Conservation (phyloP, 1,284 basidiomycete species). For the Fomitopsis pinicola region DNA sequence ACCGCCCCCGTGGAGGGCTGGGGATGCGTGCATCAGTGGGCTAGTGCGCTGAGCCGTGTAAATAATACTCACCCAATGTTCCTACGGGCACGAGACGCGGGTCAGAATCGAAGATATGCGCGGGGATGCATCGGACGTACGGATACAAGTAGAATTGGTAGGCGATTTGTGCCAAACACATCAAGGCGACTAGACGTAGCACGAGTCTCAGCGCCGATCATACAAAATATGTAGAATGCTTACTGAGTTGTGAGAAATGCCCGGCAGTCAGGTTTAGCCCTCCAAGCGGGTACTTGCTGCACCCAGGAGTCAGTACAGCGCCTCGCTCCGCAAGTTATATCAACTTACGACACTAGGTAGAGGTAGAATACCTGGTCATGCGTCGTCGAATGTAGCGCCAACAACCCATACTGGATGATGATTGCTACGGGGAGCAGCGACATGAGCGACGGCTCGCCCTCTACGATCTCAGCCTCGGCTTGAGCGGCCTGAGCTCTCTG, state of each 20-base stretch:
- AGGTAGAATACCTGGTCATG: conserved; percentile 84
- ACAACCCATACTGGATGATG: conserved; percentile 75
- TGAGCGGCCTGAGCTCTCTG: conserved; percentile 22
- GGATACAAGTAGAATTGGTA: conserved; percentile 86
- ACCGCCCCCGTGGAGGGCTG: conserved; percentile 69
- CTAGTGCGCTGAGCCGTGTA: not conserved
- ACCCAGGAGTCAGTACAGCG: not conserved
- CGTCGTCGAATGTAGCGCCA: conserved; percentile 78
- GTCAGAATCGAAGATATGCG: conserved; percentile 10
- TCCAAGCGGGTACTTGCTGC: conserved; percentile 65
- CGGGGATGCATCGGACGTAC: conserved; percentile 39
- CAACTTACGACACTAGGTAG: conserved; percentile 74
- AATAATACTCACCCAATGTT: conserved; percentile 47
- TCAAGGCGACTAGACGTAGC: conserved; percentile 51
- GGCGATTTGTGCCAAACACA: conserved; percentile 79
- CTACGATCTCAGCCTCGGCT: conserved; percentile 15
- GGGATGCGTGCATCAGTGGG: not conserved
- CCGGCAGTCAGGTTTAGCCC: conserved; percentile 75
- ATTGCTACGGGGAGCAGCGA: conserved; percentile 67
- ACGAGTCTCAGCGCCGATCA: not conserved
- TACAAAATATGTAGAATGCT: conserved; percentile 16
- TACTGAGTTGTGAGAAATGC: conserved; percentile 80
- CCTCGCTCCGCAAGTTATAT: not conserved
- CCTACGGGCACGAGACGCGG: conserved; percentile 28
- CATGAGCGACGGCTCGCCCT: conserved; percentile 55